Base-by-base conservation (phyloP, 192 early-diverging fungal species). In the Entrophospora sp. region DNA sequence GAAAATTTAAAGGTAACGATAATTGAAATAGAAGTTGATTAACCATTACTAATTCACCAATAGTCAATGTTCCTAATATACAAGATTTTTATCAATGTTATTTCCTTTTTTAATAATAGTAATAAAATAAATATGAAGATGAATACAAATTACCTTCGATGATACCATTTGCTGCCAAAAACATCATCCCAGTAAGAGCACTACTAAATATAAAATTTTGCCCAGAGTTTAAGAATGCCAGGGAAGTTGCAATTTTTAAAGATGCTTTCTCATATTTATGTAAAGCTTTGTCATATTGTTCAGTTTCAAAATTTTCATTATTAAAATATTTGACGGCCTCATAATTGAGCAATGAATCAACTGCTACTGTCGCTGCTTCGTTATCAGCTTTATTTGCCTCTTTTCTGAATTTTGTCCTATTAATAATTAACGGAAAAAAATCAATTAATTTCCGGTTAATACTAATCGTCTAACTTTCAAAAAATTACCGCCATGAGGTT, bases 11-110 rank as follows among this genome's bases (percentile, higher is more conserved):
- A 18, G 97, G 97, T 72, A 98, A 79, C 2, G 93, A 93, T 10
- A 99, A 80, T 76, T 99, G 97, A 74, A 99, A 98, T 25, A 99
- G 87, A 25, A 99, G 88, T 18, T 96, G 94, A 67, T 99, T 99
- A 60, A 99, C 85, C 93, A 99, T 92, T 18, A 99, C 97, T 5
- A 99, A 82, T 70, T 99, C 97, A 42, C 97, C 97, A 25, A 99
- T 86, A 2, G 93, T 96, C 82, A 99, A 79, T 2, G 83, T 77
- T 1, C 92, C 92, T 52, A 51, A 32, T 13, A n/a, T 13, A 64
- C 13, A 24, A 58, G 5, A 22, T 25, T 20, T 7, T 18, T 2
- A 61, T 32, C 31, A 45, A 6, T 32, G 28, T 44, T 16, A 57
- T 8, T 2, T 18, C 22, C 3, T 24, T 13, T 9, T 18, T 12